Conservation (phyloP, 1,139 yeast genomes). For the Yamadazyma jaroonii region DNA sequence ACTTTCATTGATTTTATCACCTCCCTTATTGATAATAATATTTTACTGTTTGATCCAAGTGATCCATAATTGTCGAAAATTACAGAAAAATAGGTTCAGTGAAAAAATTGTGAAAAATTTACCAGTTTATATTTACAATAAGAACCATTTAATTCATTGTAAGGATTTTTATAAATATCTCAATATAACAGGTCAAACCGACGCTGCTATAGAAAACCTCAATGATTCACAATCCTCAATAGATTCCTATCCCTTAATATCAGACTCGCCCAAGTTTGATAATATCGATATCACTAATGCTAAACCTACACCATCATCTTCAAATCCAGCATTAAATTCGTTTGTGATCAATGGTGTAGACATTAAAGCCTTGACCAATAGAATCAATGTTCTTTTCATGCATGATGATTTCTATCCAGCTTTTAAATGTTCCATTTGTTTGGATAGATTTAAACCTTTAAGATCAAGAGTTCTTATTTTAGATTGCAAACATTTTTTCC, state of each 20-base stretch:
- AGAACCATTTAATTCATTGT: slow-evolving; percentile 32
- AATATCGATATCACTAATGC: not conserved
- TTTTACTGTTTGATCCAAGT: slow-evolving; percentile 33
- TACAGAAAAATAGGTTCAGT: slow-evolving; percentile 29
- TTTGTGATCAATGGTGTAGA: slow-evolving; percentile 33
- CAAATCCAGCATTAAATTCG: slow-evolving; percentile 19
- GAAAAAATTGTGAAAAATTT: slow-evolving; percentile 34
- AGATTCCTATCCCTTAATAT: not conserved
- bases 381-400: slow-evolving; percentile 26
- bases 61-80: slow-evolving; percentile 27
- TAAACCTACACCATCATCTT: slow-evolving; percentile 20
- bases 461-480: slow-evolving; percentile 39
- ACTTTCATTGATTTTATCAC: slow-evolving; percentile 42
- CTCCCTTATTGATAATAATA: slow-evolving; percentile 39
- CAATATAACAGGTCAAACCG: slow-evolving; percentile 22
- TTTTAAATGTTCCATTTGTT: slow-evolving; percentile 46
- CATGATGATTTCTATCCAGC: slow-evolving; percentile 40
- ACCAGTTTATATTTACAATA: slow-evolving; percentile 40
- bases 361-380: slow-evolving; percentile 19
- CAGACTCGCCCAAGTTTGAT: slow-evolving; percentile 1
- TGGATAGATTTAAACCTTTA: slow-evolving; percentile 38
- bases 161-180: slow-evolving; percentile 28
- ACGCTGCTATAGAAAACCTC: slow-evolving; percentile 10
- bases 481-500: slow-evolving; percentile 44
- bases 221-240: not conserved